Evolutionary conservation across 1,284 basidiomycete species (phyloP), one percentile per base, ranked within the genome.

Genomic region (Leucoagaricus sp.): DNA sequence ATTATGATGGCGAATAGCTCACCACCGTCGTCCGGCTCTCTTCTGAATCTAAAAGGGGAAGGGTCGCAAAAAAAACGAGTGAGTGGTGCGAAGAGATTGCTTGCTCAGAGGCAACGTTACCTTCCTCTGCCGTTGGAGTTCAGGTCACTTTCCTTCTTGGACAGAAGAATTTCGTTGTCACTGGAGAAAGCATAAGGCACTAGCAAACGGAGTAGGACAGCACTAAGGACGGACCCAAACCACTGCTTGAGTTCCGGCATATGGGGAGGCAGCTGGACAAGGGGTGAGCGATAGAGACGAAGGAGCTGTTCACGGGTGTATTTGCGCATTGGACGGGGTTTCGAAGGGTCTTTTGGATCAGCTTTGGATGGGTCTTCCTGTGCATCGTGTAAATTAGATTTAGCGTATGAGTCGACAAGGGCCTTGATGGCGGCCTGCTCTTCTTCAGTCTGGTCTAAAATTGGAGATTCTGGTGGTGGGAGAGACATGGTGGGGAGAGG

Each of bases 171-270:
- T 67, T 89, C 87, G 61, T 81, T 77, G 75, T 87, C 85, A 65
- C 83, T 76, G 72, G 61, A 56, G 41, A 50, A 58, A 52, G 60
- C 38, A 59, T 46, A 57, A 61, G 64, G 64, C 58, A 70, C n/a
- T n/a, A 60, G 62, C 53, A 62, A 63, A 40, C 54, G 49, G 53
- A 57, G 31, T 26, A 55, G 59, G 49, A 53, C 40, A 50, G 34
- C 44, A 53, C 47, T 51, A 57, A 47, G 50, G 48, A 70, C 85
- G 60, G 70, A 94, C 91, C 93, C 93, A 73, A 93, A 94, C 93
- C 93, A 94, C 46, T 88, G 84, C 72, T 87, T 91, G 55, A 94
- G 74, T 42, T 83, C 73, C 49, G 91, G 91, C 92, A 94, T 93
- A 61, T 80, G 81, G 59, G 75, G 68, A 5, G 93, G 93, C 45